A percentile compares a stretch with the other conserved stretches of the same genome.
These are phyloP conservation scores for Colletotrichum siamense DNA, from an alignment of 2,329 filamentous ascomycete genomes.

Conservation along the genomic window DNA sequence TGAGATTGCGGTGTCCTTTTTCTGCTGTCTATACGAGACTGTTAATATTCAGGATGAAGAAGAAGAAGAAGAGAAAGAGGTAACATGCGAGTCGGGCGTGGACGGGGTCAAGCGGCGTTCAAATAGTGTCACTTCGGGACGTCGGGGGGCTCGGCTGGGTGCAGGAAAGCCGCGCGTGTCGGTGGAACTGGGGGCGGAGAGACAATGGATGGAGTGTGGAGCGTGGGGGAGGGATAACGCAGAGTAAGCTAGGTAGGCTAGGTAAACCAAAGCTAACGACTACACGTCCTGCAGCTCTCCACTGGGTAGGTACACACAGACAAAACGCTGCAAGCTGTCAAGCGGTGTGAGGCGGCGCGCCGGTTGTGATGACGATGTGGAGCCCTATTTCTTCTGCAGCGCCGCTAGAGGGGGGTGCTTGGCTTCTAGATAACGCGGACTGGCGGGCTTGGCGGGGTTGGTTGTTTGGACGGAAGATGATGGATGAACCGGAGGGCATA, in stretches of 20 bases:
- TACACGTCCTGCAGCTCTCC: background rate
- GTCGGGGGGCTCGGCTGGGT: background rate
- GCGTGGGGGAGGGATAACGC: background rate
- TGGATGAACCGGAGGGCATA: background rate
- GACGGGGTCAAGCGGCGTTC: background rate
- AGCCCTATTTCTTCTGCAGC: background rate
- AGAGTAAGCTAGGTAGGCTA: background rate
- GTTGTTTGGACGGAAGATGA: background rate
- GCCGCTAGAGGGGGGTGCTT: background rate
- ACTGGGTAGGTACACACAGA: background rate
- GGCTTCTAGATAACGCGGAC: background rate
- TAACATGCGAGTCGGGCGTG: background rate
- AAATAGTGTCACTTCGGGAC: constrained; percentile 6
- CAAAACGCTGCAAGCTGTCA: background rate
- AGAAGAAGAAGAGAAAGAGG: background rate
- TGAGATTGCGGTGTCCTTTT: background rate
- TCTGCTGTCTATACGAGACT: background rate
- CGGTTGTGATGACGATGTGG: background rate
- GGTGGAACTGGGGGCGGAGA: background rate
- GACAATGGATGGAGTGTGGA: background rate
- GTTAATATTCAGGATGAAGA: background rate
- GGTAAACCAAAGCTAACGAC: background rate
- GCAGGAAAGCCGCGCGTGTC: background rate
- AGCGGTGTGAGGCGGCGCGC: background rate
- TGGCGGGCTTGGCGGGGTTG: background rate